These are phyloP conservation scores for Solanum clarkiae DNA, from an alignment of 257 asterid genomes.

Conservation along the genomic window DNA sequence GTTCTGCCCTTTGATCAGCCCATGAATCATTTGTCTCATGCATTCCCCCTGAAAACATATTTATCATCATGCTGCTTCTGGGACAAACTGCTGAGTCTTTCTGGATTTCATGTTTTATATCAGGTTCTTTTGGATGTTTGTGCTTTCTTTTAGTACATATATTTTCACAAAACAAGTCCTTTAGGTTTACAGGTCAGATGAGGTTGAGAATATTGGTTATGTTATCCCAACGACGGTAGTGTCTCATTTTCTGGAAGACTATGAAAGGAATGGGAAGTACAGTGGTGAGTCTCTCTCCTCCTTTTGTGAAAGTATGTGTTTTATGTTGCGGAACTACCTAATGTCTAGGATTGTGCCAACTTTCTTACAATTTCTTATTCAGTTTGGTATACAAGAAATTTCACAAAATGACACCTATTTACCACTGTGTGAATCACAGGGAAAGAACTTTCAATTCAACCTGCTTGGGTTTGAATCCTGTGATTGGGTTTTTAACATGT, in stretches of 20 bases:
- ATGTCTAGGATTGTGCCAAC: neutral
- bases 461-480: neutral
- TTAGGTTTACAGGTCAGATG: constrained; percentile 98
- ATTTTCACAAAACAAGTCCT: constrained; percentile 32
- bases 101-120: neutral
- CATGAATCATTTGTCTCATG: neutral
- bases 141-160: constrained; percentile 1
- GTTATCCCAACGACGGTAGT: constrained; percentile 92
- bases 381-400: neutral
- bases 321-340: neutral
- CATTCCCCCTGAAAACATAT: neutral
- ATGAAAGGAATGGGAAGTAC: constrained; percentile 78
- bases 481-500: neutral
- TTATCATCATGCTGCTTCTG: neutral
- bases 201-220: constrained; percentile 87
- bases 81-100: neutral
- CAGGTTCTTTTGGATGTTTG: neutral
- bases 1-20: neutral
- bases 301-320: neutral
- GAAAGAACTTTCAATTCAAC: neutral
- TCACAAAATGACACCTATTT: neutral
- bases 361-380: neutral
- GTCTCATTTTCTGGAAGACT: constrained; percentile 96
- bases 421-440: neutral
- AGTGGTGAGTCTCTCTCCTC: constrained; percentile 47